Evolutionary conservation across 306 rosid genomes (phyloP).

Genomic region (Prunus mume): DNA sequence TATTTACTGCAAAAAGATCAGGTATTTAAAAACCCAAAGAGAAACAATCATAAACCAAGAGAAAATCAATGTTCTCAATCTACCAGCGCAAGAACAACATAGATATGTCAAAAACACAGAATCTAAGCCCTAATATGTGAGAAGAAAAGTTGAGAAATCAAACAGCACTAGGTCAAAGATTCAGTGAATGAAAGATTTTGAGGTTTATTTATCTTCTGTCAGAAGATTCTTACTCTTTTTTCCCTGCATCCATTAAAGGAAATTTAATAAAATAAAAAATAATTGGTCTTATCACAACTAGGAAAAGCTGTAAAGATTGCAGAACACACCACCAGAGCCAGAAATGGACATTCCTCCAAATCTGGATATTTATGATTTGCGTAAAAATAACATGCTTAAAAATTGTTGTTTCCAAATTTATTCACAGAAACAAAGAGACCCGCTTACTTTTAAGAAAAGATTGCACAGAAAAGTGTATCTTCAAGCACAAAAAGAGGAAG

Average conservation of each 20-base stretch:
- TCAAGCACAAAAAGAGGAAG: background rate
- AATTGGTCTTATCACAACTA: background rate
- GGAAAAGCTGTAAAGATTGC: slow-evolving; percentile 15
- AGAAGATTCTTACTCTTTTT: background rate
- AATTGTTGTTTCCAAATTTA: background rate
- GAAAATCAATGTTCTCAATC: background rate
- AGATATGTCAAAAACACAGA: background rate
- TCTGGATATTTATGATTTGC: slow-evolving; percentile 10
- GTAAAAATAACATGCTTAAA: background rate
- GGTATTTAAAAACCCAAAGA: background rate
- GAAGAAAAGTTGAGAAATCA: background rate
- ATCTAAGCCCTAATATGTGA: background rate
- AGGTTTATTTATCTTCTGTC: slow-evolving; percentile 4
- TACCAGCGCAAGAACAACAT: background rate
- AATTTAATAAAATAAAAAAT: slow-evolving; percentile 3
- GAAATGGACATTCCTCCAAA: slow-evolving; percentile 22
- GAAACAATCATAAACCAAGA: background rate
- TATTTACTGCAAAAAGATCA: slow-evolving; percentile 19
- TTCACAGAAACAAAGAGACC: background rate
- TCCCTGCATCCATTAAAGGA: slow-evolving; percentile 8
- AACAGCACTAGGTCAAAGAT: slow-evolving; percentile 3
- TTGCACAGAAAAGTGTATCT: background rate
- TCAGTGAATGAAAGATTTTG: slow-evolving; percentile 4
- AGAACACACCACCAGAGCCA: slow-evolving; percentile 6
- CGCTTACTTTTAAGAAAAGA: slow-evolving; percentile 5